These are phyloP conservation scores for Candida frijolesensis DNA, from an alignment of 1,139 yeast species.

Conservation along the genomic window DNA sequence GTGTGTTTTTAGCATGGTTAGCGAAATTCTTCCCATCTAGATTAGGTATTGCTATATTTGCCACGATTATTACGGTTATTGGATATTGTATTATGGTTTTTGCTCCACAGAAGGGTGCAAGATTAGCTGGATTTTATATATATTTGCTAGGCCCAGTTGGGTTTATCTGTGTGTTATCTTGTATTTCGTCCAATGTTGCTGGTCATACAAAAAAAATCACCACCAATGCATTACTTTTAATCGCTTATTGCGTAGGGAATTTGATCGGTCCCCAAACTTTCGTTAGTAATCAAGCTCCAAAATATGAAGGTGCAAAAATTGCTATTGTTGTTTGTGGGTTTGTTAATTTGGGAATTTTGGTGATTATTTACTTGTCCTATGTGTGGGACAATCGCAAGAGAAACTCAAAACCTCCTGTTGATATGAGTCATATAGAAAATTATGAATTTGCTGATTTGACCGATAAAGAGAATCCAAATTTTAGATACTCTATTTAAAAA, in stretches of 20 bases:
- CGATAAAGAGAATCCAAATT: conserved; percentile 64
- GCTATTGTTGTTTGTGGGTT: conserved; percentile 36
- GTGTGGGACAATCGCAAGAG: conserved; percentile 28
- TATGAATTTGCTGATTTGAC: conserved; percentile 67
- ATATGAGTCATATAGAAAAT: conserved; percentile 38
- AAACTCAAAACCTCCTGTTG: conserved; percentile 20
- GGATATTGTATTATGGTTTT: conserved; percentile 53
- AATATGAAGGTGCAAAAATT: conserved; percentile 48
- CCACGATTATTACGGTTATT: conserved; percentile 35
- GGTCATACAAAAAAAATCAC: conserved; percentile 72
- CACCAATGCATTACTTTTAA: conserved; percentile 58
- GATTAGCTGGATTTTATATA: conserved; percentile 45
- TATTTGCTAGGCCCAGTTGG: conserved; percentile 36
- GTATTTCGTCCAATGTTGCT: conserved; percentile 60
- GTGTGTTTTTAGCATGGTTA: conserved; percentile 34
- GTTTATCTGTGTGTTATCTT: conserved; percentile 49
- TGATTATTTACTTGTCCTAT: conserved; percentile 31
- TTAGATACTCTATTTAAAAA: conserved; percentile 44
- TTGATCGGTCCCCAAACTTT: conserved; percentile 74
- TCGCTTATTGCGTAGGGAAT: conserved; percentile 70
- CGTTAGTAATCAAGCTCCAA: conserved; percentile 53
- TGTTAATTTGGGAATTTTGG: conserved; percentile 24
- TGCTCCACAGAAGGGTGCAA: conserved; percentile 34
- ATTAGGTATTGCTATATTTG: conserved; percentile 45
- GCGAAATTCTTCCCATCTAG: conserved; percentile 34